Conservation (phyloP, 768 basidiomycete genomes). For the Leucocoprinus sp. region DNA sequence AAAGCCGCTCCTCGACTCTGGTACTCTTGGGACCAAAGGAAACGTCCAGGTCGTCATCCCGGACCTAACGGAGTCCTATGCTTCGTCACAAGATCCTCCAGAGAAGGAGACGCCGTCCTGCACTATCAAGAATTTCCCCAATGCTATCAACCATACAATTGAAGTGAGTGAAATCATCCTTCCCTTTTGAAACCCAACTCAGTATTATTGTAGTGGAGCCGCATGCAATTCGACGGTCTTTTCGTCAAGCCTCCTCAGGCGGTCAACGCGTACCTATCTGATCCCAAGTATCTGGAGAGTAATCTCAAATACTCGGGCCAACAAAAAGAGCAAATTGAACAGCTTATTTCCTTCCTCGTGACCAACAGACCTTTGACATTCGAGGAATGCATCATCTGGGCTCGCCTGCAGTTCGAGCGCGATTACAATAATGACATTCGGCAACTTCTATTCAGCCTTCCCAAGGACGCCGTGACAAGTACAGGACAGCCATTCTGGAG, state of each 20-base stretch:
- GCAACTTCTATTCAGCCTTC: constrained; percentile 88
- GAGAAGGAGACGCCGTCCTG: constrained; percentile 96
- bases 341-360: constrained; percentile 84
- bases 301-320: constrained; percentile 88
- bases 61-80: constrained; percentile 91
- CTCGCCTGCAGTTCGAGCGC: constrained; percentile 88
- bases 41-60: constrained; percentile 95
- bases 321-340: constrained; percentile 81
- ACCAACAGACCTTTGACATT: constrained; percentile 91
- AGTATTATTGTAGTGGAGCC: constrained; percentile 63
- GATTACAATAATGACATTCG: constrained; percentile 91
- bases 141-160: constrained; percentile 95
- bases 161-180: constrained; percentile 62
- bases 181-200: not conserved
- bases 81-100: constrained; percentile 96
- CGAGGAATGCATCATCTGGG: constrained; percentile 97
- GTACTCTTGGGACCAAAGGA: constrained; percentile 96
- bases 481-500: constrained; percentile 98
- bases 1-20: constrained; percentile 94
- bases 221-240: constrained; percentile 83
- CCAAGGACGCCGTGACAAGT: constrained; percentile 87
- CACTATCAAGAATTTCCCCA: constrained; percentile 98
- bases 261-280: constrained; percentile 93
- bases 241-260: constrained; percentile 93
- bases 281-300: constrained; percentile 90